phyloP scores from a whole-genome alignment of 176 grass and related monocot genomes.

The Eragrostis curvula region DNA sequence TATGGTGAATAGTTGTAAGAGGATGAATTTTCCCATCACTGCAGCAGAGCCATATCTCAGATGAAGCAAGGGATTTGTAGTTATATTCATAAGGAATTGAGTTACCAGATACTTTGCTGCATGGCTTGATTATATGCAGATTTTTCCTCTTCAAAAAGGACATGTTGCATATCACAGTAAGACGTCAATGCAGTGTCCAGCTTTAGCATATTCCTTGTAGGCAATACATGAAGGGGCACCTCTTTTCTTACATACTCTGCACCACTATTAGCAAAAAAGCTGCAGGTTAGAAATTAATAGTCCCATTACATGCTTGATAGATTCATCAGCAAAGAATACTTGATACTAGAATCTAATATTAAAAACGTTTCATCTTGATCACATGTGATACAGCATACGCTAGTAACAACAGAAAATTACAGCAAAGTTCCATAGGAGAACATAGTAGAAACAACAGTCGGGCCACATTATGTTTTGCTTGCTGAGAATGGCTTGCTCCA shows the following conservation, averaged over 20 bases:
- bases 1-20: conserved; percentile 89
- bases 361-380: not conserved
- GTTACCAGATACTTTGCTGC: conserved; percentile 77
- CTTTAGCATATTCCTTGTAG: conserved; percentile 74
- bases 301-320: not conserved
- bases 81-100: conserved; percentile 13
- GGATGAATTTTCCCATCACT: conserved; percentile 95
- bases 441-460: conserved; percentile 14
- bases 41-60: conserved; percentile 12
- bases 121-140: conserved; percentile 99
- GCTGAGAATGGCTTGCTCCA: not conserved
- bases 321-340: not conserved
- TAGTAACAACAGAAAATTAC: not conserved
- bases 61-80: not conserved
- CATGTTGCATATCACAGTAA: conserved; percentile 83
- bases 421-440: not conserved
- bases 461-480: not conserved
- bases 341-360: not conserved
- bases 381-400: conserved; percentile 4
- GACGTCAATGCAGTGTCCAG: conserved; percentile 73
- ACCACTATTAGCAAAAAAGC: conserved; percentile 58
- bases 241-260: conserved; percentile 92
- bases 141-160: conserved; percentile 88
- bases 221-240: conserved; percentile 69
- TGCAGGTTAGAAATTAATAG: conserved; percentile 45